Base-by-base conservation (phyloP, 345 rosid genomes). In the Citrus hindsii region DNA sequence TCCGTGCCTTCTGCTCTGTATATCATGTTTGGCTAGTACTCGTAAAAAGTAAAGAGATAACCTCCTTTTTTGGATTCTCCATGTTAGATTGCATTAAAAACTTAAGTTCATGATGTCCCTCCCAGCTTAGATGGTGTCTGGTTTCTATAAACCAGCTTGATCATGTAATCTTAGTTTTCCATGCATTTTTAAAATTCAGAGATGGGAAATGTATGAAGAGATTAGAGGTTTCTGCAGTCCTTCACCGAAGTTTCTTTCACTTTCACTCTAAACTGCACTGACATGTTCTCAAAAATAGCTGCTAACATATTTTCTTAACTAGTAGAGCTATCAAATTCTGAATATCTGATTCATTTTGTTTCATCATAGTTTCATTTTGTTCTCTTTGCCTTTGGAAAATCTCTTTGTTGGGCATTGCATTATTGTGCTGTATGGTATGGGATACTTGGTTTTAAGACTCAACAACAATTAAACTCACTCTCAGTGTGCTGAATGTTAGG, bases 401-500 rank as follows among this genome's bases (percentile, higher is more conserved):
- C 33, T 42, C 61, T 51, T 51, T 12, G 8, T 33, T 56, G 21
- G 19, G 51, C 19, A 13, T 68, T n/a, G 33, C 27, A 4, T 22
- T 60, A 3, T 4, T 37, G 35, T 63, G 64, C 73, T 25, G 2
- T 53, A 5, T 19, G 46, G 74, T 51, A 30, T 2, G n/a, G 27
- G 46, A 28, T 35, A 25, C 51, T 46, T 46, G 7, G 6, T 69
- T 58, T 59, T 25, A 8, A 13, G 66, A 35, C 51, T 46, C 42
- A 3, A 2, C 7, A 69, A 14, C 55, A 22, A 46, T 69, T 40
- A 40, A 69, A 67, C 70, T 74, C 70, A 48, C 4, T 4, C 32
- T 19, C 12, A 18, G 9, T 68, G 22, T 46, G 25, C 60, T 69
- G 65, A 81, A 73, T 69, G 38, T 79, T 80, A 93, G 99, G 99